A percentile compares a stretch with the other conserved stretches of the same genome.
Conservation (phyloP, 2,329 filamentous ascomycete species). For the Penicillium capsulatum region DNA sequence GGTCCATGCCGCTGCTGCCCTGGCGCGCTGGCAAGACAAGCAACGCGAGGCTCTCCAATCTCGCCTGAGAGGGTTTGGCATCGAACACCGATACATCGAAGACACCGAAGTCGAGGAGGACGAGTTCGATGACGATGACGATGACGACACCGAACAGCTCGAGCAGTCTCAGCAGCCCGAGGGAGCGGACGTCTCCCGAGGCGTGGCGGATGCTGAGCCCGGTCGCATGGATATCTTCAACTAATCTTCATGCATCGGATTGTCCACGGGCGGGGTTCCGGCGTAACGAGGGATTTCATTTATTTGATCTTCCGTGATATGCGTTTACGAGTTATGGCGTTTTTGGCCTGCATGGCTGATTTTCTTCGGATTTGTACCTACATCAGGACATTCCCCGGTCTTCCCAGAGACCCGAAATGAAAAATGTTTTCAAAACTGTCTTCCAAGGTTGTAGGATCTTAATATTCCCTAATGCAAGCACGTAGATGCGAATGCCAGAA, state of each 20-base stretch:
- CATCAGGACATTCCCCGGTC: constrained; percentile 10
- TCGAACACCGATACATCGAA: constrained; percentile 74
- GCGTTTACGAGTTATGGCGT: constrained; percentile 29
- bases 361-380: constrained; percentile 21
- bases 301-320: constrained; percentile 20
- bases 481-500: too few relatives aligned
- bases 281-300: constrained; percentile 27
- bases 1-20: constrained; percentile 81
- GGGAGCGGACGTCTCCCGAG: constrained; percentile 21
- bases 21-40: constrained; percentile 85
- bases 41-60: constrained; percentile 78
- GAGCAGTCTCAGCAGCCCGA: too few relatives aligned
- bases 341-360: constrained; percentile 17
- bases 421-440: too few relatives aligned
- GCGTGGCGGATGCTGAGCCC: constrained; percentile 29
- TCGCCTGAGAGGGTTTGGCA: constrained; percentile 61
- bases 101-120: constrained; percentile 61
- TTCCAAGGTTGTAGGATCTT: too few relatives aligned
- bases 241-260: constrained; percentile 18
- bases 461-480: too few relatives aligned
- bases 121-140: constrained; percentile 43
- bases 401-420: constrained; percentile 9
- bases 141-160: too few relatives aligned
- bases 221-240: constrained; percentile 38
- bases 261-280: constrained; percentile 19